phyloP scores from a whole-genome alignment of 352 stramenopile species.

The Globisporangium perplexum region DNA sequence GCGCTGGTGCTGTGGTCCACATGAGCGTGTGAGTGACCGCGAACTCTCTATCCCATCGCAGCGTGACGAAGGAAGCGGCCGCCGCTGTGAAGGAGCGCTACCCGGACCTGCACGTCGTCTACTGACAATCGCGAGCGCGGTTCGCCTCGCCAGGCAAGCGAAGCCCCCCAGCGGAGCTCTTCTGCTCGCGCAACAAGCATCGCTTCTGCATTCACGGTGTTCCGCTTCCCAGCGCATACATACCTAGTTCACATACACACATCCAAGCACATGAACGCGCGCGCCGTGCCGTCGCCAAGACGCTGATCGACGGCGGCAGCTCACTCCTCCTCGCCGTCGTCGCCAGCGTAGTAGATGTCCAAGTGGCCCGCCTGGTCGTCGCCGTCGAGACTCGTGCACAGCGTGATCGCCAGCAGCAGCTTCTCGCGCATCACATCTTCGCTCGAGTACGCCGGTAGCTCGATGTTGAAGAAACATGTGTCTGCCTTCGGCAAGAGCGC shows the following conservation, averaged over 20 bases:
- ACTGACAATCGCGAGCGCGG: constrained; percentile 21
- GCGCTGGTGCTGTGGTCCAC: background rate
- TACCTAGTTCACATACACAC: background rate
- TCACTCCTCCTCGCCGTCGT: constrained; percentile 50
- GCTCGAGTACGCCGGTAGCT: constrained; percentile 70
- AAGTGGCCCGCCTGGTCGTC: constrained; percentile 63
- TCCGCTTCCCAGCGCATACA: background rate
- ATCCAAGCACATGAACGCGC: background rate
- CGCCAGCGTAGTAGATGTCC: constrained; percentile 66
- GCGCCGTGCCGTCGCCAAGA: background rate
- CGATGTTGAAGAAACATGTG: constrained; percentile 86
- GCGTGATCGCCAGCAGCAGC: constrained; percentile 62
- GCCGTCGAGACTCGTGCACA: constrained; percentile 80
- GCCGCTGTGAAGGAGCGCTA: constrained; percentile 70
- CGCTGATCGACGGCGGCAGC: background rate
- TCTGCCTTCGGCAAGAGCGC: constrained; percentile 66
- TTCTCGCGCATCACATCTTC: constrained; percentile 66
- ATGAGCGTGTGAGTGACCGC: background rate
- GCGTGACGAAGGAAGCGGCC: constrained; percentile 79
- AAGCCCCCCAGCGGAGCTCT: background rate
- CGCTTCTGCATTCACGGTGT: background rate
- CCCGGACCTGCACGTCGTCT: constrained; percentile 51
- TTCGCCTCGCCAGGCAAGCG: constrained; percentile 3
- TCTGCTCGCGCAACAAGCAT: too few species aligned
- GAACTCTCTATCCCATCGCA: constrained; percentile 19